These are phyloP conservation scores for Plasmodium falciparum DNA, from an alignment of 169 alveolate genomes.

Conservation along the genomic window DNA sequence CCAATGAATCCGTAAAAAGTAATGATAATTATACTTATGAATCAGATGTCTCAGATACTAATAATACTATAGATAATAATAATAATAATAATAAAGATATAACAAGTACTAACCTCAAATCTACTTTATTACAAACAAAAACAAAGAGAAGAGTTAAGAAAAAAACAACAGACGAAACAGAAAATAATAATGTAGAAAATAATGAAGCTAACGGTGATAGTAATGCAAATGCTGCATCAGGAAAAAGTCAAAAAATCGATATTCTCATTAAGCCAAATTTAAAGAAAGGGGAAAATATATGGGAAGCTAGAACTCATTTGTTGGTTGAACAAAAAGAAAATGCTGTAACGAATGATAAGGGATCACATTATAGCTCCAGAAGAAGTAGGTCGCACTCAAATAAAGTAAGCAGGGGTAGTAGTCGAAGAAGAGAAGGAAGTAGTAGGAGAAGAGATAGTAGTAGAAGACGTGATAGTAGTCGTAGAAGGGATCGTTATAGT, in stretches of 20 bases:
- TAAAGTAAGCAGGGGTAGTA: constrained; percentile 38
- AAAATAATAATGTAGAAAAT: constrained; percentile 8
- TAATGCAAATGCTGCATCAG: constrained; percentile 16
- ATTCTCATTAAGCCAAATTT: constrained; percentile 57
- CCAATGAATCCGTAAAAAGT: constrained; percentile 14
- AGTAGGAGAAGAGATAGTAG: constrained; percentile 20
- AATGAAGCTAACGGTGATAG: constrained; percentile 3
- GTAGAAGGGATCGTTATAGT: constrained; percentile 13
- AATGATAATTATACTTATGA: constrained; percentile 25
- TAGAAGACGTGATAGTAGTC: constrained; percentile 18
- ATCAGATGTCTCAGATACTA: constrained; percentile 18
- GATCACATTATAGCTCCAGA: constrained; percentile 26
- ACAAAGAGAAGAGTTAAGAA: constrained; percentile 64
- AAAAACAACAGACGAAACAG: constrained; percentile 18
- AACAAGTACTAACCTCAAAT: constrained; percentile 69
- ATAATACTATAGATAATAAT: constrained; percentile 45
- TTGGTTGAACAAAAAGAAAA: constrained; percentile 57
- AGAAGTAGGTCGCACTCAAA: constrained; percentile 58
- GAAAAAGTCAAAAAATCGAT: constrained; percentile 44
- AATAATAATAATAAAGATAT: constrained; percentile 64
- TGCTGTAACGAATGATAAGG: constrained; percentile 23
- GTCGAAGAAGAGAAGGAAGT: constrained; percentile 41
- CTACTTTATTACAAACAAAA: constrained; percentile 42
- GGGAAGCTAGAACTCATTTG: constrained; percentile 74
- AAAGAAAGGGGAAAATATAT: constrained; percentile 73